Conservation (phyloP, 345 rosid genomes). For the Reutealis trisperma region DNA sequence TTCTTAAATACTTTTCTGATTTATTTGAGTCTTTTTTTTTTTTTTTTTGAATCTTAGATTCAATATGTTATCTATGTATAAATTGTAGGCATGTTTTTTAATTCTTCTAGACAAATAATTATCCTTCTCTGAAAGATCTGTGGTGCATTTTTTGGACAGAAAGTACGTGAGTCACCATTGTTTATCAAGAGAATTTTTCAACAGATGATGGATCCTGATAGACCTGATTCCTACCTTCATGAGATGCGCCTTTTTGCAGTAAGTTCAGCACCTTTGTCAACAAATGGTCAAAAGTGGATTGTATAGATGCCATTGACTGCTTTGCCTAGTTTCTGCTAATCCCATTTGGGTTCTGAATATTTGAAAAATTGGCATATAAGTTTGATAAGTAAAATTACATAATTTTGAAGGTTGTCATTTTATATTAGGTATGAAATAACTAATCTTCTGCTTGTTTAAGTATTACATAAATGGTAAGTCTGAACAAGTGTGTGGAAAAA, state of each 20-base stretch:
- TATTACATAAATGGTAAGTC: neutral
- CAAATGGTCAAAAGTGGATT: neutral
- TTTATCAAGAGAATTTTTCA: slow-evolving; percentile 64
- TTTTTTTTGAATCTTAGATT: neutral
- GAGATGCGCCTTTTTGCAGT: slow-evolving; percentile 80
- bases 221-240: slow-evolving; percentile 43
- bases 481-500: neutral
- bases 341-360: neutral
- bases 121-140: slow-evolving; percentile 6
- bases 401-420: neutral
- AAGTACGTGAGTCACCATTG: slow-evolving; percentile 58
- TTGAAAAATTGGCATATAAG: neutral
- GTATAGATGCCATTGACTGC: neutral
- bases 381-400: neutral
- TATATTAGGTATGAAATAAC: neutral
- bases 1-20: neutral
- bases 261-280: slow-evolving; percentile 29
- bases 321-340: neutral
- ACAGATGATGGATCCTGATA: slow-evolving; percentile 81
- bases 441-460: neutral
- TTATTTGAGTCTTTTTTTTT: neutral
- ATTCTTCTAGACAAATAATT: neutral
- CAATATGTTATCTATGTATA: neutral
- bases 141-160: slow-evolving; percentile 43
- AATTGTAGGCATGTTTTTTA: neutral